phyloP scores from a whole-genome alignment of 805 yeast species.

The Kazachstania martiniae region DNA sequence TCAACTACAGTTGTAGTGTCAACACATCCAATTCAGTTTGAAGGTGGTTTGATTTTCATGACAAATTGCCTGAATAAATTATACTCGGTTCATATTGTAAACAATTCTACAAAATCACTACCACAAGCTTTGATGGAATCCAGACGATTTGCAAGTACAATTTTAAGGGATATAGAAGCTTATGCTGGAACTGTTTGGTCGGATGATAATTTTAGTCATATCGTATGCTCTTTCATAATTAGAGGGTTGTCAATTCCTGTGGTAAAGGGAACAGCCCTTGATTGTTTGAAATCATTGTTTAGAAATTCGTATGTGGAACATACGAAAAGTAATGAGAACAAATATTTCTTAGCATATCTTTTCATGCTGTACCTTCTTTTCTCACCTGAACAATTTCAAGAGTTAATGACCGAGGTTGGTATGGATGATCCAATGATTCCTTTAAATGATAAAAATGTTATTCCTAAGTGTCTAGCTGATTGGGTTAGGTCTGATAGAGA shows the following conservation, averaged over 20 bases:
- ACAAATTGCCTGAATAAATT: slow-evolving; percentile 23
- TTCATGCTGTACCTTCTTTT: slow-evolving; percentile 28
- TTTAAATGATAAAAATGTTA: slow-evolving; percentile 24
- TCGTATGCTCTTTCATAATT: slow-evolving; percentile 36
- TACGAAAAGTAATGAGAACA: slow-evolving; percentile 4
- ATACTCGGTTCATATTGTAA: slow-evolving; percentile 22
- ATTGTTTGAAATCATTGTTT: slow-evolving; percentile 34
- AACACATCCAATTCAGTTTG: slow-evolving; percentile 24
- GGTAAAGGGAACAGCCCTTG: slow-evolving; percentile 38
- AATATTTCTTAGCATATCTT: slow-evolving; percentile 14
- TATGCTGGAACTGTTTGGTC: slow-evolving; percentile 30
- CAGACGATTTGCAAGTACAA: slow-evolving; percentile 31
- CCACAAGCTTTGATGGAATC: slow-evolving; percentile 23
- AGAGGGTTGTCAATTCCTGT: slow-evolving; percentile 51
- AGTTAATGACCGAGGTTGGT: slow-evolving; percentile 23
- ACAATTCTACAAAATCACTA: slow-evolving; percentile 17
- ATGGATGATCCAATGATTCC: slow-evolving; percentile 22
- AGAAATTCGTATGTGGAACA: slow-evolving; percentile 32
- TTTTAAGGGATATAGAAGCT: slow-evolving; percentile 35
- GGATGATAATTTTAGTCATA: slow-evolving; percentile 37
- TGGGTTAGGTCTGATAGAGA: slow-evolving; percentile 21
- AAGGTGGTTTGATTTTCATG: slow-evolving; percentile 30
- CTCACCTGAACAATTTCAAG: slow-evolving; percentile 28
- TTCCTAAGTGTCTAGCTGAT: slow-evolving; percentile 28
- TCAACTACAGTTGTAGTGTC: slow-evolving; percentile 25